Evolutionary conservation across 1,139 yeast genomes (phyloP), one percentile per base, ranked within the genome.

Genomic region (Ogataea hybrid): DNA sequence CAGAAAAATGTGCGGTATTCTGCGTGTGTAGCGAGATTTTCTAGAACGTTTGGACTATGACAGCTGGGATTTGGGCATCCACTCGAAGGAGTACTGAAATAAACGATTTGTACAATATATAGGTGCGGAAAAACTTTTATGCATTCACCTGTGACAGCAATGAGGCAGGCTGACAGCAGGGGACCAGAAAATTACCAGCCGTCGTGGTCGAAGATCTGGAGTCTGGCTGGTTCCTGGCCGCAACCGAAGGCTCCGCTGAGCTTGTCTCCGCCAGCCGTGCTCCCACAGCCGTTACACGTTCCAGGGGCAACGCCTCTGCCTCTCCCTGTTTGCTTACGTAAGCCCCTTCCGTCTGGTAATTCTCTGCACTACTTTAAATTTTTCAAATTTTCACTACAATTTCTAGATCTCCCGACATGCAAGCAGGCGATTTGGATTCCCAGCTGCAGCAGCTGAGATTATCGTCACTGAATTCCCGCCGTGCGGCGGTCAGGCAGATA

Each of bases 381-480:
- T 37, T 37, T 25, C 25, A 30, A 31, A 17, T 31, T 37, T 37
- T 37, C 25, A 17, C 11, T 23, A 12, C 15, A 30, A 23, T 14
- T 18, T 21, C 27, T 18, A 15, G 16, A 29, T 23, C 30, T 23
- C 30, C 15, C 27, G 27, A 25, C 10, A 46, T 42, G 21, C 39
- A 42, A 2, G 54, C 50, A 18, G 43, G 51, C 27, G 33, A 39
- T 6, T 51, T 52, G 17, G 40, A 31, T 12, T 10, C 18, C 12
- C 37, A 43, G 22, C 34, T 58, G 21, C 40, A 43, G 32, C 49
- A 42, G 34, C 25, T 58, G 31, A 48, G 45, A 25, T 32, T 41
- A 6, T 56, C 60, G 5, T 56, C 61, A 3, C 33, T 44, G 2
- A 56, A 39, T 7, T 20, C 41, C 2, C 43, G 53, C 11, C 41